Evolutionary conservation across 2,329 filamentous ascomycete species (phyloP).

Genomic region (Cordyceps cateniannulata): DNA sequence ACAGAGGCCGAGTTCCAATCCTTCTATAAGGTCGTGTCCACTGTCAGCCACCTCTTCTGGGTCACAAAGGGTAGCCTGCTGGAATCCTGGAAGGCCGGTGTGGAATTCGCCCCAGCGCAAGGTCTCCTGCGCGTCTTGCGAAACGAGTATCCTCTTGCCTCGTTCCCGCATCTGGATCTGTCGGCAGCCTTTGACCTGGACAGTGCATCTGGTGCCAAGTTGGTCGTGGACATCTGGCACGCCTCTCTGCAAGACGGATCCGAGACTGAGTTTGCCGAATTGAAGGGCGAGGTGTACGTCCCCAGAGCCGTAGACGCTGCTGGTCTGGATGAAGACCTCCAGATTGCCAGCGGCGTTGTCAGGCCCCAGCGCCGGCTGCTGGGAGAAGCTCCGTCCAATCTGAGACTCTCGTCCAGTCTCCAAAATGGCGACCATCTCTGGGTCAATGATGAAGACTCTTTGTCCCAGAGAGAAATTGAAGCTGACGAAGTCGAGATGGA

Average conservation of each 20-base stretch:
- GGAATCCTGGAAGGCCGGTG: conserved; percentile 5
- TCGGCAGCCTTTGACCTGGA: background rate
- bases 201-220: background rate
- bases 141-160: conserved; percentile 15
- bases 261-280: conserved; percentile 16
- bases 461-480: conserved; percentile 15
- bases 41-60: conserved; percentile 15
- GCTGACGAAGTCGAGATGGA: background rate
- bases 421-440: background rate
- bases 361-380: background rate
- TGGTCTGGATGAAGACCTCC: conserved; percentile 11
- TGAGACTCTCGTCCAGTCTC: background rate
- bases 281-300: conserved; percentile 10
- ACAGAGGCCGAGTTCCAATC: conserved; percentile 2
- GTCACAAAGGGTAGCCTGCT: conserved; percentile 12
- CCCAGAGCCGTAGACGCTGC: conserved; percentile 13
- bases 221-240: background rate
- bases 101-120: conserved; percentile 15
- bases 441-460: conserved; percentile 13
- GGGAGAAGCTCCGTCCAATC: background rate
- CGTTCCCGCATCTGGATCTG: conserved; percentile 11
- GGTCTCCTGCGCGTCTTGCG: conserved; percentile 16
- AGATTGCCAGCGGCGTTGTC: background rate
- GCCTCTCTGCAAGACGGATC: background rate
- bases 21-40: conserved; percentile 14